A percentile compares a stretch with the other conserved stretches of the same genome.
These are phyloP conservation scores for Globisporangium cederbergense DNA, from an alignment of 352 stramenopile species.

Conservation along the genomic window DNA sequence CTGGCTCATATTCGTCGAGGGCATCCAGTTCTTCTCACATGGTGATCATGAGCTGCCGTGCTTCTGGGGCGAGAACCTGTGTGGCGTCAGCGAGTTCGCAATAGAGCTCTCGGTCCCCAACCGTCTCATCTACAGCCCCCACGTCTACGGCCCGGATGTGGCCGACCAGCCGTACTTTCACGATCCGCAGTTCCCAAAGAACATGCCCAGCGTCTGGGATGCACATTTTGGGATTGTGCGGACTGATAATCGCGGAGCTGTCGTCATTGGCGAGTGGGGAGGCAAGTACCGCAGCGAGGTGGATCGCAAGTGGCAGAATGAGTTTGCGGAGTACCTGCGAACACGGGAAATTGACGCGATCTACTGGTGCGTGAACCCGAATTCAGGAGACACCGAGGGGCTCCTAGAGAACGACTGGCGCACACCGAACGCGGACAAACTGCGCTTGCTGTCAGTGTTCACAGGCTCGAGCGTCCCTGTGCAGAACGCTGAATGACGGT, in stretches of 20 bases:
- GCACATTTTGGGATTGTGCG: constrained; percentile 50
- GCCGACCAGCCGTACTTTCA: constrained; percentile 43
- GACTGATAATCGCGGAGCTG: constrained; percentile 20
- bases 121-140: constrained; percentile 50
- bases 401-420: constrained; percentile 55
- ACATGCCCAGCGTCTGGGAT: constrained; percentile 59
- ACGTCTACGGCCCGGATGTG: constrained; percentile 47
- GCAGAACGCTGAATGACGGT: no score
- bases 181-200: constrained; percentile 30
- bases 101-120: constrained; percentile 31
- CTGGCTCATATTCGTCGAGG: constrained; percentile 60
- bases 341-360: constrained; percentile 31
- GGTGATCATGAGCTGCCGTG: constrained; percentile 23
- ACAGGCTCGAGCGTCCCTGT: constrained; percentile 29
- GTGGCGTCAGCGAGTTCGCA: constrained; percentile 20
- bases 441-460: constrained; percentile 43
- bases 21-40: constrained; percentile 27
- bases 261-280: constrained; percentile 67
- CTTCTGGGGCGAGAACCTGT: constrained; percentile 56
- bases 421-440: constrained; percentile 38
- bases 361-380: constrained; percentile 72
- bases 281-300: constrained; percentile 29
- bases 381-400: constrained; percentile 56
- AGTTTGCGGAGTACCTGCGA: constrained; percentile 40
- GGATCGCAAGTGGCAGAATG: constrained; percentile 47